Evolutionary conservation across 2,329 filamentous ascomycete genomes (phyloP), one percentile per base, ranked within the genome.

Genomic region (Tricladium varicosporioides): DNA sequence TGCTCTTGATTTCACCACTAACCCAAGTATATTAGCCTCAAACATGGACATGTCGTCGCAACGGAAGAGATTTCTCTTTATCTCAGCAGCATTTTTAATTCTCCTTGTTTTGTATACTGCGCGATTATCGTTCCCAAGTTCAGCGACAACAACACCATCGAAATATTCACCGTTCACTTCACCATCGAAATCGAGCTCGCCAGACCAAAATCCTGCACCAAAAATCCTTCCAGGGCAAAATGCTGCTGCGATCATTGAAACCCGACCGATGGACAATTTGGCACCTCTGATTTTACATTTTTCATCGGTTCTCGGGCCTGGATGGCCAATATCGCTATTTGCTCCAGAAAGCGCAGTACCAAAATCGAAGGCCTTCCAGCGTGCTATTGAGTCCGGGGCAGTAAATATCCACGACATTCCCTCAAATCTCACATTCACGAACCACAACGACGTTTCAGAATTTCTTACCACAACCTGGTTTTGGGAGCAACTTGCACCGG

Each of bases 261-360:
- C 68, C 18, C 63, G 68, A 49, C 64, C 68, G 2, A 53, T 67
- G 9, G 33, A 61, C n/a, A 65, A 61, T 22, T 63, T 74, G 8
- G 54, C 71, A 14, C 71, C 72, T 2, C 51, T 73, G 16, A 65
- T 74, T 19, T 60, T 74, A 27, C 71, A 74, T 54, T 74, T 71
- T 60, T 64, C 69, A 27, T 60, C 67, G n/a, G 66, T 73, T 2
- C 71, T 77, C 9, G 75, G 74, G 1, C 74, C 74, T 27, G 54
- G 60, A 16, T 77, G 75, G 75, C 73, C 74, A 14, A 69, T 77
- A 32, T 65, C 75, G 36, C 67, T 76, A 46, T 75, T 72, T 61
- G 76, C 74, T 31, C 33, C 53, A 16, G 48, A 32, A 48, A 61
- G 48, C 56, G 60, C 10, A 61, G 16, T 31, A 9, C 31, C 62